Evolutionary conservation across 2,329 filamentous ascomycete genomes (phyloP).

Genomic region (Botrytis aclada): DNA sequence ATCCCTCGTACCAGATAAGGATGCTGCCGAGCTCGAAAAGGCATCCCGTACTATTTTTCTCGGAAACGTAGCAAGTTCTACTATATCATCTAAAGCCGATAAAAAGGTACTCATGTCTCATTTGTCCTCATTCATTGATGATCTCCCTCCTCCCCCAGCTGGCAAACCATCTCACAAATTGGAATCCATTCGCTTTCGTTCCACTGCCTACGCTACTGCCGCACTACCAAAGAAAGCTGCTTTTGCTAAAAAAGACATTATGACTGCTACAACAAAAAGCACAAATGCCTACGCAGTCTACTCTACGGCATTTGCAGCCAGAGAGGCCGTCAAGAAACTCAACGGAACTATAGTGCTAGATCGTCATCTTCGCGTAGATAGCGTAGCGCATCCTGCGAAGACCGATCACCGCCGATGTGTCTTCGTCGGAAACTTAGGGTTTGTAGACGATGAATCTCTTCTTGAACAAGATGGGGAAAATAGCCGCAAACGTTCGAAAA

Average conservation of each 20-base stretch:
- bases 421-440: slow-evolving; percentile 94
- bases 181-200: slow-evolving; percentile 91
- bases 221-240: slow-evolving; percentile 90
- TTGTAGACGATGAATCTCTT: slow-evolving; percentile 86
- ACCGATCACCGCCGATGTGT: slow-evolving; percentile 86
- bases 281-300: slow-evolving; percentile 95
- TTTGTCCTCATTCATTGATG: slow-evolving; percentile 70
- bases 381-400: slow-evolving; percentile 79
- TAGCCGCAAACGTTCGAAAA: slow-evolving; percentile 69
- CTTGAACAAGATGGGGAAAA: slow-evolving; percentile 63
- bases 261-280: slow-evolving; percentile 86
- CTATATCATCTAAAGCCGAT: slow-evolving; percentile 76
- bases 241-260: slow-evolving; percentile 84
- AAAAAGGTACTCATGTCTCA: slow-evolving; percentile 76
- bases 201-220: slow-evolving; percentile 75
- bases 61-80: slow-evolving; percentile 80
- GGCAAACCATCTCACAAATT: slow-evolving; percentile 63
- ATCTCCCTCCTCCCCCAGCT: slow-evolving; percentile 45
- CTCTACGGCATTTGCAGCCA: slow-evolving; percentile 69
- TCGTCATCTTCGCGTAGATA: slow-evolving; percentile 87
- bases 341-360: slow-evolving; percentile 84
- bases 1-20: slow-evolving; percentile 52
- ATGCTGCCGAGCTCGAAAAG: slow-evolving; percentile 70
- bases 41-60: slow-evolving; percentile 88
- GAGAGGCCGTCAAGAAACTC: slow-evolving; percentile 70